Evolutionary conservation across 768 basidiomycete genomes (phyloP).

Genomic region (Mycena galopus): DNA sequence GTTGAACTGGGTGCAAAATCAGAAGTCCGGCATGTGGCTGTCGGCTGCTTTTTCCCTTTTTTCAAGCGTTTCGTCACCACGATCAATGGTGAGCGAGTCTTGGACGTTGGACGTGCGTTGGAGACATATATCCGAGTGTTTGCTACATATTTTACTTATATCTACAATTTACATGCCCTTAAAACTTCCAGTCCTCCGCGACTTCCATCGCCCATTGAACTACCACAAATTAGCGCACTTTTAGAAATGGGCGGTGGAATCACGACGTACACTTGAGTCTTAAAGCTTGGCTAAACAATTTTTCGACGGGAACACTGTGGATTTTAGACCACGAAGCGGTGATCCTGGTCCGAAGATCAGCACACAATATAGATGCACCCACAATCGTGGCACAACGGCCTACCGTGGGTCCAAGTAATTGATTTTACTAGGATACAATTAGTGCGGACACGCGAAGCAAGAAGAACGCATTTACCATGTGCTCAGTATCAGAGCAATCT

Average conservation of each 20-base stretch:
- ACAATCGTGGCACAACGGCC: constrained; percentile 41
- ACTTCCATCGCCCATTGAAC: constrained; percentile 95
- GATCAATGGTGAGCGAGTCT: constrained; percentile 78
- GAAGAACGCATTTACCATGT: constrained; percentile 72
- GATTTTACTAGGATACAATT: constrained; percentile 79
- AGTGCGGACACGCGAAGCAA: constrained; percentile 6
- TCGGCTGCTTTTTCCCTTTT: constrained; percentile 74
- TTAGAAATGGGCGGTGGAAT: neutral
- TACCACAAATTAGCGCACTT: constrained; percentile 45
- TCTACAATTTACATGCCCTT: neutral
- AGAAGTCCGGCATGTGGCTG: no score
- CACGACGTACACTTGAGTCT: constrained; percentile 80
- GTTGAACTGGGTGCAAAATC: no score
- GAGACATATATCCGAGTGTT: constrained; percentile 1
- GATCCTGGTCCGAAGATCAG: constrained; percentile 65
- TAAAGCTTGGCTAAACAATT: constrained; percentile 91
- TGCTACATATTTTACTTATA: constrained; percentile 31
- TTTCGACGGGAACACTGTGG: constrained; percentile 92
- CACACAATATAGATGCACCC: constrained; percentile 16
- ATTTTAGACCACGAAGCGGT: constrained; percentile 96
- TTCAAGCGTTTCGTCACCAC: constrained; percentile 74
- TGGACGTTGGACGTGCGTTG: constrained; percentile 55
- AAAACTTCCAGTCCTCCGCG: constrained; percentile 88
- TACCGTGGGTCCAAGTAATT: constrained; percentile 95
- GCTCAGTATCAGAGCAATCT: constrained; percentile 89